These are phyloP conservation scores for Naegleria fowleri DNA, from an alignment of 208 protist species.

Conservation along the genomic window DNA sequence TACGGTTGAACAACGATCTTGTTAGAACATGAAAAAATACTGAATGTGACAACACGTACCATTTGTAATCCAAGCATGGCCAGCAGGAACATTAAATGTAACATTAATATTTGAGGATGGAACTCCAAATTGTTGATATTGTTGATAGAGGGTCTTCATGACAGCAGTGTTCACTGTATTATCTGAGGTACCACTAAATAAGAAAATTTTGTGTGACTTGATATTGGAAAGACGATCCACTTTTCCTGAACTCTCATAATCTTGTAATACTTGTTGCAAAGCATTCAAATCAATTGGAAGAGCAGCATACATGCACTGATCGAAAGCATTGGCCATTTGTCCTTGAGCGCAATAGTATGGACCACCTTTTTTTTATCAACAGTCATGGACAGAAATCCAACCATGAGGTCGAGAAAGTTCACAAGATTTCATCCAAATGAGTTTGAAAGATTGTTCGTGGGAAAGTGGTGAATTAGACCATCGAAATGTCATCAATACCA, in stretches of 20 bases:
- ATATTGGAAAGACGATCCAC: constrained; percentile 29
- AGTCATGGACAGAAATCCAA: too few relatives aligned
- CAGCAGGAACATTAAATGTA: constrained; percentile 29
- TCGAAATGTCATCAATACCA: too few relatives aligned
- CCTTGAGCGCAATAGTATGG: background rate
- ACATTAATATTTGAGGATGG: background rate
- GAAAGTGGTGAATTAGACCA: too few relatives aligned
- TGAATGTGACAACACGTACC: background rate
- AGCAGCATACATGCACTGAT: background rate
- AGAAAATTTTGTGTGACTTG: background rate
- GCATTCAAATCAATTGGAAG: background rate
- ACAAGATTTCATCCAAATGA: too few relatives aligned
- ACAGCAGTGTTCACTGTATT: constrained; percentile 16
- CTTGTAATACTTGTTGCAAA: background rate
- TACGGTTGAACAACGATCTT: too few relatives aligned
- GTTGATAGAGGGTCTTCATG: constrained; percentile 1
- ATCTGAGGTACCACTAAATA: constrained; percentile 35
- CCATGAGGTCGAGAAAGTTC: too few relatives aligned
- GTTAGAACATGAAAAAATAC: constrained; percentile 33
- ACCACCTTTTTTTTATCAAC: constrained; percentile 22
- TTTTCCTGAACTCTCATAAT: background rate
- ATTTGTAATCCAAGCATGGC: constrained; percentile 38
- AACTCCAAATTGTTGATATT: background rate
- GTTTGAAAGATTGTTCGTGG: too few relatives aligned
- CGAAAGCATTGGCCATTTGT: background rate